Evolutionary conservation across 2,329 filamentous ascomycete genomes (phyloP).

Genomic region (Biscogniauxia marginata): DNA sequence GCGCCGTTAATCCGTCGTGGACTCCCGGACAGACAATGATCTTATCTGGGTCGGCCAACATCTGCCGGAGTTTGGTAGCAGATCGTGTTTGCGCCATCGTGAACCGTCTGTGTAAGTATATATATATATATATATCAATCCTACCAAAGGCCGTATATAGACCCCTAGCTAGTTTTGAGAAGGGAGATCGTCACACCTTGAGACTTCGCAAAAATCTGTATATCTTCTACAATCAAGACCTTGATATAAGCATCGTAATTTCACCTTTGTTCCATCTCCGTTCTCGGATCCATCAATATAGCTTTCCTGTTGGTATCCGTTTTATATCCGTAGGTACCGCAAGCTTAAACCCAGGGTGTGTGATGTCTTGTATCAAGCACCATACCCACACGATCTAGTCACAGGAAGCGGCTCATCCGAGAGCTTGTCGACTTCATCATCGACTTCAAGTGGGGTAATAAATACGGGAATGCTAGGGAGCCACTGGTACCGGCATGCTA

Average conservation of each 20-base stretch:
- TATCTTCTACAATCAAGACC: not conserved
- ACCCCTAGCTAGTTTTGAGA: not conserved
- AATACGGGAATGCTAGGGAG: not conserved
- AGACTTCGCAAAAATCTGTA: not conserved
- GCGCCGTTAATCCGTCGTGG: slow-evolving; percentile 66
- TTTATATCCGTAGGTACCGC: not conserved
- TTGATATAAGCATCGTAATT: not conserved
- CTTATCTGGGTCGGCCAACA: slow-evolving; percentile 38
- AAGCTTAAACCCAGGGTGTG: not conserved
- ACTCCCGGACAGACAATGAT: slow-evolving; percentile 63
- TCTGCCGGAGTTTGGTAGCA: slow-evolving; percentile 38
- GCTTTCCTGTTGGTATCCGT: not conserved
- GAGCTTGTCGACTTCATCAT: not conserved
- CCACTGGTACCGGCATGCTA: not conserved
- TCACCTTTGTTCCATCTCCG: not conserved
- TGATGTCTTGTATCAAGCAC: not conserved
- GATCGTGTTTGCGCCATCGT: slow-evolving; percentile 19
- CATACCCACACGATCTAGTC: not conserved
- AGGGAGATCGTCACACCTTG: not conserved
- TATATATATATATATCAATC: not conserved
- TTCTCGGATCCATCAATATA: not conserved
- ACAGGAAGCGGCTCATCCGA: not conserved
- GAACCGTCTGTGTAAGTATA: not conserved
- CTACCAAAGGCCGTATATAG: not conserved
- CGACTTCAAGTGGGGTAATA: not conserved